phyloP scores from a whole-genome alignment of 805 yeast genomes.

The Spathaspora gorwiae region DNA sequence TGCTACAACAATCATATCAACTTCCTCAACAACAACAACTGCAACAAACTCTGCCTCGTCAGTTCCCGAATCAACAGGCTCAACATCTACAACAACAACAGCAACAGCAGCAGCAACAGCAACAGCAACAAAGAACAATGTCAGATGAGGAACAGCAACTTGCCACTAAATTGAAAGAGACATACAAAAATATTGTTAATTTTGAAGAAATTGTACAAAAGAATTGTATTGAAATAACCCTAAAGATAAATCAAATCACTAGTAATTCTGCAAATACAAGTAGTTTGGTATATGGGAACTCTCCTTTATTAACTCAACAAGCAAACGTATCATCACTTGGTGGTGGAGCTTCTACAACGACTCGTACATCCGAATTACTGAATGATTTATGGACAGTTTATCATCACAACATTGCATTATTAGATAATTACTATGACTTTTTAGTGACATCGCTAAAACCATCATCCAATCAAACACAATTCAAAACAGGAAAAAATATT shows the following conservation, averaged over 20 bases:
- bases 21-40: not conserved
- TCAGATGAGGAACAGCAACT: constrained; percentile 61
- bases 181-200: constrained; percentile 64
- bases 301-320: constrained; percentile 10
- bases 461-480: constrained; percentile 42
- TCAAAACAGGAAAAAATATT: constrained; percentile 72
- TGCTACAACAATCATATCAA: too few relatives aligned
- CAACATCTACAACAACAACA: constrained; percentile 10
- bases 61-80: not conserved
- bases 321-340: constrained; percentile 6
- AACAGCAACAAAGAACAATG: constrained; percentile 27
- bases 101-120: constrained; percentile 9
- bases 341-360: constrained; percentile 12
- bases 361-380: constrained; percentile 45
- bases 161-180: constrained; percentile 68
- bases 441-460: constrained; percentile 68
- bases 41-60: constrained; percentile 1
- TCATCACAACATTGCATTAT: constrained; percentile 58
- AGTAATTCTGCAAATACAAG: constrained; percentile 27
- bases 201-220: constrained; percentile 67
- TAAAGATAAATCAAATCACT: constrained; percentile 41
- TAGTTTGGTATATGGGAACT: constrained; percentile 8
- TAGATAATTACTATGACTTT: constrained; percentile 71
- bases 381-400: constrained; percentile 69
- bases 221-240: constrained; percentile 56